A percentile compares a stretch with the other conserved stretches of the same genome.
These are phyloP conservation scores for Hypoxylon rickii DNA, from an alignment of 495 filamentous ascomycete genomes.

Conservation along the genomic window DNA sequence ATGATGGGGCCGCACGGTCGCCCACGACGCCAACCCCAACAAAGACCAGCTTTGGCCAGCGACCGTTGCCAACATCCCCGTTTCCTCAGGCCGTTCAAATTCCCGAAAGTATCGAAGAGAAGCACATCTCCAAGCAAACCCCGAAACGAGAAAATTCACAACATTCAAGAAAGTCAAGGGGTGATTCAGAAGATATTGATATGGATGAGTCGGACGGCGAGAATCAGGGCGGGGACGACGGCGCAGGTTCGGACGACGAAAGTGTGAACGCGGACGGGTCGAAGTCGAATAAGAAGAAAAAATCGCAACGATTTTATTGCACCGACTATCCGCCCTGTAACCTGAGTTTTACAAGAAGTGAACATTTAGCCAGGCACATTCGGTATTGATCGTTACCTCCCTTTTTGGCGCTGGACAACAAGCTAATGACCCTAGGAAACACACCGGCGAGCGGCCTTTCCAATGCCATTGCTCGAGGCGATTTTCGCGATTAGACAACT, in stretches of 20 bases:
- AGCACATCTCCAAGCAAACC: slow-evolving; percentile 48
- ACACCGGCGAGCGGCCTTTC: slow-evolving; percentile 96
- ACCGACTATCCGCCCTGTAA: slow-evolving; percentile 96
- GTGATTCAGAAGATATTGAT: slow-evolving; percentile 72
- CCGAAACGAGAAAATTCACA: slow-evolving; percentile 65
- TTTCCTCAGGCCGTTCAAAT: slow-evolving; percentile 58
- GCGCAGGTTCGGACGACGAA: slow-evolving; percentile 78
- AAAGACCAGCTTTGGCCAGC: slow-evolving; percentile 63
- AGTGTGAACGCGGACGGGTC: slow-evolving; percentile 68
- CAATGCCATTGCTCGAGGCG: slow-evolving; percentile 94
- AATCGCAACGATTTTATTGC: slow-evolving; percentile 95
- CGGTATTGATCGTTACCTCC: slow-evolving; percentile 55
- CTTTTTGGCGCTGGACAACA: neutral
- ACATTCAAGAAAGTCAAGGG: slow-evolving; percentile 62
- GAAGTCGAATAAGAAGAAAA: slow-evolving; percentile 84
- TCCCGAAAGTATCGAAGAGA: slow-evolving; percentile 48
- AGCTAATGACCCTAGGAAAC: slow-evolving; percentile 69
- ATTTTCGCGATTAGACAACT: slow-evolving; percentile 96
- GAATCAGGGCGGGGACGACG: slow-evolving; percentile 55
- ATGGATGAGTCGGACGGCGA: slow-evolving; percentile 75
- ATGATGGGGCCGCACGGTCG: slow-evolving; percentile 62
- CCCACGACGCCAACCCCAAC: slow-evolving; percentile 69
- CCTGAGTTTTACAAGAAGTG: slow-evolving; percentile 93
- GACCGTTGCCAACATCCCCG: slow-evolving; percentile 62
- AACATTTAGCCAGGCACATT: slow-evolving; percentile 94